Conservation (phyloP, 768 basidiomycete species). For the Suillus americanus region DNA sequence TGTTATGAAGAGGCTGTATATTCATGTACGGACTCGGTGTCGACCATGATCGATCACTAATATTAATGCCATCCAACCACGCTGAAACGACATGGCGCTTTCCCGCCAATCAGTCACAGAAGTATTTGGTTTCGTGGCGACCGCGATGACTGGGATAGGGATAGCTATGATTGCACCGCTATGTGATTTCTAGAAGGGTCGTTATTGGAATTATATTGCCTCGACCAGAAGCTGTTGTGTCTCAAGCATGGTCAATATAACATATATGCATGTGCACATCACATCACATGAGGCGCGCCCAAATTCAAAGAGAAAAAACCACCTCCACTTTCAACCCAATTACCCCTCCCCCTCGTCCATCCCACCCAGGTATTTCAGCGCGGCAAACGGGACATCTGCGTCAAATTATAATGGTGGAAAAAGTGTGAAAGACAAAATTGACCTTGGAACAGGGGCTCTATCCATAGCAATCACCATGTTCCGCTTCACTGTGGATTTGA, state of each 20-base stretch:
- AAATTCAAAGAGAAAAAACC: constrained; percentile 25
- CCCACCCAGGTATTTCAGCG: constrained; percentile 65
- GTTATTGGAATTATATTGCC: not conserved
- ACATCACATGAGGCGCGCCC: not conserved
- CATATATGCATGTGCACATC: not conserved
- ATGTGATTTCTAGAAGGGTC: constrained; percentile 1
- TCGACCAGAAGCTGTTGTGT: not conserved
- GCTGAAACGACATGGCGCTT: constrained; percentile 3
- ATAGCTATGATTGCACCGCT: not conserved
- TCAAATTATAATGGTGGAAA: not conserved
- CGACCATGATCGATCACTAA: not conserved
- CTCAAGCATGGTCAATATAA: not conserved
- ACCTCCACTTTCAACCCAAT: constrained; percentile 52
- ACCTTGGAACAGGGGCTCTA: constrained; percentile 40
- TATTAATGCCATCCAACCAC: not conserved
- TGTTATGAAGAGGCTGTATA: not conserved
- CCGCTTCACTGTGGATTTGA: constrained; percentile 61
- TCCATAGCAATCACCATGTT: constrained; percentile 34
- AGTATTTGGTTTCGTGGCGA: not conserved
- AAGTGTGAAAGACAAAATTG: constrained; percentile 14
- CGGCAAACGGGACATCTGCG: constrained; percentile 70
- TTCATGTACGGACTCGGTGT: not conserved
- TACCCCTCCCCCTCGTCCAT: constrained; percentile 68
- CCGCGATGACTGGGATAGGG: not conserved
- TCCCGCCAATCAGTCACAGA: constrained; percentile 3